These are phyloP conservation scores for Aureobasidium sp. DNA, from an alignment of 2,329 filamentous ascomycete species.

Conservation along the genomic window DNA sequence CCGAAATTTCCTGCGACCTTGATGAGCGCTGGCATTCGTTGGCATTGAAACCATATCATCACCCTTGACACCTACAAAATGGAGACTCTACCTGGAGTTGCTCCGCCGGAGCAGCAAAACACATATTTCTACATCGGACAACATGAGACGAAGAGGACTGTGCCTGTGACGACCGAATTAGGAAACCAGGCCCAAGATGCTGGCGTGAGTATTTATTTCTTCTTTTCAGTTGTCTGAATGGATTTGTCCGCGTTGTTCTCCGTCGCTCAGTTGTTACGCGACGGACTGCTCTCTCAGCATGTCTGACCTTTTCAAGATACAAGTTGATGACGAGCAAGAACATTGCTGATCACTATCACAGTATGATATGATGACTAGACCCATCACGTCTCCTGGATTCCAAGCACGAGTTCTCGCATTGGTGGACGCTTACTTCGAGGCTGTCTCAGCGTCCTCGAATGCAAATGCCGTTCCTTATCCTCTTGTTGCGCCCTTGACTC, in stretches of 20 bases:
- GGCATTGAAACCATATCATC: neutral
- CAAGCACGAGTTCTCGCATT: slow-evolving; percentile 59
- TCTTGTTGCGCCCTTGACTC: slow-evolving; percentile 58
- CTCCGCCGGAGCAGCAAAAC: slow-evolving; percentile 27
- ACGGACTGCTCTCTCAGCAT: neutral
- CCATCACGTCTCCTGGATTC: slow-evolving; percentile 70
- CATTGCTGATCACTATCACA: slow-evolving; percentile 30
- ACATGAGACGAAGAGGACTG: slow-evolving; percentile 58
- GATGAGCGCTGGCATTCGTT: neutral
- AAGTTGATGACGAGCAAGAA: neutral
- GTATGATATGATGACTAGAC: slow-evolving; percentile 74
- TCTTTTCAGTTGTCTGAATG: neutral
- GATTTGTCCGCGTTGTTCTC: neutral
- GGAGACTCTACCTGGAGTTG: slow-evolving; percentile 13
- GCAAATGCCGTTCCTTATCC: slow-evolving; percentile 37
- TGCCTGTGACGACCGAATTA: slow-evolving; percentile 56
- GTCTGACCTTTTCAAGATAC: neutral
- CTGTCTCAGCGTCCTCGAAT: slow-evolving; percentile 28
- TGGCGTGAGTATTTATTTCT: slow-evolving; percentile 55
- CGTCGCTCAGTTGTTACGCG: too few species aligned
- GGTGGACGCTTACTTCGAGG: slow-evolving; percentile 49
- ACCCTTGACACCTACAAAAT: neutral
- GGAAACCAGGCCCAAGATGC: slow-evolving; percentile 55
- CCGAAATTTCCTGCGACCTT: slow-evolving; percentile 12
- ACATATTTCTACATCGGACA: slow-evolving; percentile 64